These are phyloP conservation scores for Phytophthora vignae DNA, from an alignment of 352 stramenopile genomes.

Conservation along the genomic window DNA sequence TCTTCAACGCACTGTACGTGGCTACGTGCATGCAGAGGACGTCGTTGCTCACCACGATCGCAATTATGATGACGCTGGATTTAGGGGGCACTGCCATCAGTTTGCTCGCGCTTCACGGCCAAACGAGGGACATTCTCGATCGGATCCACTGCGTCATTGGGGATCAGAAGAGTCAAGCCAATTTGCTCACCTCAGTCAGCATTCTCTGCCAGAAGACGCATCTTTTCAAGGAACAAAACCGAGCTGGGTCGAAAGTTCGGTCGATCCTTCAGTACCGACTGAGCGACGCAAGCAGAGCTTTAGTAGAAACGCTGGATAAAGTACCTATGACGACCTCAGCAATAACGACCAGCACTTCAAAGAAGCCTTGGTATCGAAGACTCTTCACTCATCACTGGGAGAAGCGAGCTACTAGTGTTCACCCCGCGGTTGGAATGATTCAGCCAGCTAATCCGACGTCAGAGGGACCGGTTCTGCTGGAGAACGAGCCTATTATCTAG, in stretches of 20 bases:
- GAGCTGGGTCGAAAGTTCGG: not conserved
- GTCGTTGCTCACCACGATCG: not conserved
- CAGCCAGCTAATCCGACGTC: too few species aligned
- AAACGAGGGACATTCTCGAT: not conserved
- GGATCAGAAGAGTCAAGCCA: not conserved
- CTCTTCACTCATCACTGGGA: not conserved
- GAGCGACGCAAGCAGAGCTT: not conserved
- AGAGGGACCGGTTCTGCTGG: not conserved
- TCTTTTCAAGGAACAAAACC: not conserved
- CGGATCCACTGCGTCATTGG: not conserved
- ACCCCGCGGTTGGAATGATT: too few species aligned
- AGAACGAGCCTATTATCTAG: not conserved
- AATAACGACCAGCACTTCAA: not conserved
- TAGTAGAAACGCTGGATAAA: not conserved
- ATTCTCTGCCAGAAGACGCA: not conserved
- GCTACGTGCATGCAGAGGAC: conserved; percentile 20
- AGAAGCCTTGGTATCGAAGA: not conserved
- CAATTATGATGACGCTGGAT: not conserved
- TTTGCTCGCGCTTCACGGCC: not conserved
- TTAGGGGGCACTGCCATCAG: not conserved
- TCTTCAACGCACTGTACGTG: conserved; percentile 28
- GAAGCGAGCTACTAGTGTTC: not conserved
- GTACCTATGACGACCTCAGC: not conserved
- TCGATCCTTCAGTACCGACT: not conserved
- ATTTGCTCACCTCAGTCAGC: not conserved